A percentile compares a stretch with the other conserved stretches of the same genome.
Conservation (phyloP, 73 alveolate genomes). For the Paramecium tetraurelia region DNA sequence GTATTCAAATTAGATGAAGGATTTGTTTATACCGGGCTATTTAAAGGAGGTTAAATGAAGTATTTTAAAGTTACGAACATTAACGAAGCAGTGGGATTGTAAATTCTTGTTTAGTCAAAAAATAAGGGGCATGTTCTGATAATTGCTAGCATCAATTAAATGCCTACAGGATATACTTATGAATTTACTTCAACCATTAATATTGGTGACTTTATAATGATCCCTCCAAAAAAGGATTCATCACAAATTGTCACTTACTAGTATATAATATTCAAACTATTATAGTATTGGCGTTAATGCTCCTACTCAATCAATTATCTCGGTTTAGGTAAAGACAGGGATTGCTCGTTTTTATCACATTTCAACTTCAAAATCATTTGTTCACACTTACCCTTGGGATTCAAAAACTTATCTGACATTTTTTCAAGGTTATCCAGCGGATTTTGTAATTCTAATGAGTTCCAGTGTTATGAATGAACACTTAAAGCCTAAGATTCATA, state of each 20-base stretch:
- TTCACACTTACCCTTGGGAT: not conserved
- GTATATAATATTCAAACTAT: not conserved
- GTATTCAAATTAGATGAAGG: not conserved
- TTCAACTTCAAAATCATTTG: not conserved
- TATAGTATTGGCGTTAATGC: not conserved
- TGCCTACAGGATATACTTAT: not conserved
- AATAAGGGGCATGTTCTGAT: not conserved
- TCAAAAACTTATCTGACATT: not conserved
- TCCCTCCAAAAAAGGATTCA: not conserved
- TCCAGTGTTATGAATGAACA: not conserved
- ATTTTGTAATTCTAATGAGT: not conserved
- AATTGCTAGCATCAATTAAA: not conserved
- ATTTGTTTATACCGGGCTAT: not conserved
- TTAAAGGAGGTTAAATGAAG: not conserved
- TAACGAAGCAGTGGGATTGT: not conserved
- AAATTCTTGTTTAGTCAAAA: not conserved
- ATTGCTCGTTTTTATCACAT: not conserved
- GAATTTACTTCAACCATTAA: not conserved
- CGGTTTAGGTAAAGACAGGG: not conserved
- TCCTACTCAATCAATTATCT: not conserved
- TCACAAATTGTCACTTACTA: not conserved
- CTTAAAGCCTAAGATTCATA: not conserved
- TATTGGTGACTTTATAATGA: not conserved
- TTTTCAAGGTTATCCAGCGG: not conserved
- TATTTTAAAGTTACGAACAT: not conserved